Percentiles rank a stretch among this genome's conserved stretches.
phyloP scores from a whole-genome alignment of 2,329 filamentous ascomycete genomes.

The Microdochium bolleyi region DNA sequence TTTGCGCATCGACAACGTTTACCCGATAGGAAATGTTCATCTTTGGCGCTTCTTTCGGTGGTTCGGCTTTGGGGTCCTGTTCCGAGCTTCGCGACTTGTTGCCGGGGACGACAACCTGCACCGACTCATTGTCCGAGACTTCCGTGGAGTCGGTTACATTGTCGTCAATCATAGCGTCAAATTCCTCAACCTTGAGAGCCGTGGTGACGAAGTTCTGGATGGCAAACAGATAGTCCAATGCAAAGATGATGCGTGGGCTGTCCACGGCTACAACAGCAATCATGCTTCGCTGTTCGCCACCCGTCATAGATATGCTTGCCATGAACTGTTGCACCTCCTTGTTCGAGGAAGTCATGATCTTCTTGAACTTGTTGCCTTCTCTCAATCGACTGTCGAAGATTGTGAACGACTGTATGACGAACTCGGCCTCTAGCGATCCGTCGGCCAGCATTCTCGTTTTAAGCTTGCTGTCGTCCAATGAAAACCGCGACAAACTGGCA shows the following conservation, averaged over 20 bases:
- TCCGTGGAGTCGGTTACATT: constrained; percentile 49
- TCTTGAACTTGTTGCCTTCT: constrained; percentile 91
- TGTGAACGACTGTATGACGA: constrained; percentile 89
- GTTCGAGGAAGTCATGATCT: constrained; percentile 96
- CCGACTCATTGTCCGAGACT: constrained; percentile 51
- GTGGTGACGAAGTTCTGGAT: constrained; percentile 75
- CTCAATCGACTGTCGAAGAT: constrained; percentile 85
- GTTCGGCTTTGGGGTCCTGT: constrained; percentile 12
- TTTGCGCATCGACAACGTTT: constrained; percentile 91
- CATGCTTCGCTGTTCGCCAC: constrained; percentile 70
- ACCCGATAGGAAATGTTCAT: constrained; percentile 83
- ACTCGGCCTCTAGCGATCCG: constrained; percentile 82
- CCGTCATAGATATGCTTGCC: constrained; percentile 90
- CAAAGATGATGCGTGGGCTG: constrained; percentile 89
- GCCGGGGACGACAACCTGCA: constrained; percentile 36
- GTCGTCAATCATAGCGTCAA: constrained; percentile 39
- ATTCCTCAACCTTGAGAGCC: constrained; percentile 60
- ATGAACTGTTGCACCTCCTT: constrained; percentile 96
- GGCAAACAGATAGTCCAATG: constrained; percentile 89
- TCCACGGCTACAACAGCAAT: constrained; percentile 92
- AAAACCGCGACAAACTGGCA: constrained; percentile 87
- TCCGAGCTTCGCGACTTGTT: constrained; percentile 19
- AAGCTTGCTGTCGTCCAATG: constrained; percentile 82
- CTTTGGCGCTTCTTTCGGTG: constrained; percentile 26
- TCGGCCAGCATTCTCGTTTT: constrained; percentile 93